phyloP scores from a whole-genome alignment of 1,139 yeast species.

The Pichia cactophila region DNA sequence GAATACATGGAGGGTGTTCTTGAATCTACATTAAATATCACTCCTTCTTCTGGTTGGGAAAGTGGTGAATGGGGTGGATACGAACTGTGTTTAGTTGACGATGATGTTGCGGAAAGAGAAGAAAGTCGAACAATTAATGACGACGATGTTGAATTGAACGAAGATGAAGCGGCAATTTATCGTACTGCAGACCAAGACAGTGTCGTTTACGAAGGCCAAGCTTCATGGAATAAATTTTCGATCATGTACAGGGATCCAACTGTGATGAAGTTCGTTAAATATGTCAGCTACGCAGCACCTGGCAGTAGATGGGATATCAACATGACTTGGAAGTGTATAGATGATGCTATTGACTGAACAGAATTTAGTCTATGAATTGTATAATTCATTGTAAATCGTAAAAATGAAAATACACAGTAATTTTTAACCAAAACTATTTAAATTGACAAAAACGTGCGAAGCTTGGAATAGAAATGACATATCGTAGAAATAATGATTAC shows the following conservation, averaged over 20 bases:
- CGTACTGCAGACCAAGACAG: slow-evolving; percentile 59
- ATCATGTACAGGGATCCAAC: slow-evolving; percentile 77
- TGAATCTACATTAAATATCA: slow-evolving; percentile 67
- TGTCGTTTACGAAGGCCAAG: slow-evolving; percentile 72
- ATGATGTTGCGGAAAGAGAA: slow-evolving; percentile 39
- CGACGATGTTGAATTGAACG: slow-evolving; percentile 34
- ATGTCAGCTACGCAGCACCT: slow-evolving; percentile 79
- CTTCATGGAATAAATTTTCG: slow-evolving; percentile 74
- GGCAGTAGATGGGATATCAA: slow-evolving; percentile 92
- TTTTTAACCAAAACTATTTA: no score
- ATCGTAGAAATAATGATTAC: no score
- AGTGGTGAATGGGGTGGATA: slow-evolving; percentile 91
- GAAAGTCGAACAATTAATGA: slow-evolving; percentile 28
- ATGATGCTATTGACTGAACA: slow-evolving; percentile 15
- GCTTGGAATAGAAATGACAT: no score
- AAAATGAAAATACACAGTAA: no score
- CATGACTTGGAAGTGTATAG: slow-evolving; percentile 70
- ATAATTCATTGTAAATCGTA: no score
- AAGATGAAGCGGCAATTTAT: slow-evolving; percentile 52
- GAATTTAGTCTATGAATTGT: no score
- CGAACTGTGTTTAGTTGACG: slow-evolving; percentile 75
- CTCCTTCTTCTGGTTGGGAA: slow-evolving; percentile 80
- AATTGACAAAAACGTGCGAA: no score
- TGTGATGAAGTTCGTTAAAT: slow-evolving; percentile 84
- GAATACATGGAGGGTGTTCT: slow-evolving; percentile 42